These are phyloP conservation scores for Pseudogymnoascus sp. DNA, from an alignment of 2,329 filamentous ascomycete species.

Conservation along the genomic window DNA sequence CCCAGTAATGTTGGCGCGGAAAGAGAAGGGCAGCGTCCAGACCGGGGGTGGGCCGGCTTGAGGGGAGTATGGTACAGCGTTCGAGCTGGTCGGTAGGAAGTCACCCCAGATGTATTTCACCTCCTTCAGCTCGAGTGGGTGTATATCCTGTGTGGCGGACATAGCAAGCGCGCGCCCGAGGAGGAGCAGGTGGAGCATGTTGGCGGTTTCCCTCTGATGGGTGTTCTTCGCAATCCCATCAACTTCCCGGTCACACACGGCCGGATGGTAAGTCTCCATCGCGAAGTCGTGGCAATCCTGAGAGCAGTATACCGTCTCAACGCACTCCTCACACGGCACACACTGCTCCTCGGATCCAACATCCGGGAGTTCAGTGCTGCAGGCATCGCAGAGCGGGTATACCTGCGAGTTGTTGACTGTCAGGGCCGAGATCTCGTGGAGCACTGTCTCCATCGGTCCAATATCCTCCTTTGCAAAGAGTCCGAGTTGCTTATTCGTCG, in stretches of 20 bases:
- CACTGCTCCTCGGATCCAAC: slow-evolving; percentile 40
- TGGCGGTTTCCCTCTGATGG: slow-evolving; percentile 50
- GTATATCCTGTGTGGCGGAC: slow-evolving; percentile 50
- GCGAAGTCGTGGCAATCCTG: slow-evolving; percentile 52
- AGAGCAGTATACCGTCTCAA: slow-evolving; percentile 61
- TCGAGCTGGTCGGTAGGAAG: slow-evolving; percentile 47
- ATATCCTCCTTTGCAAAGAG: slow-evolving; percentile 84
- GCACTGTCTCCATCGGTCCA: slow-evolving; percentile 63
- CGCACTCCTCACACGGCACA: slow-evolving; percentile 53
- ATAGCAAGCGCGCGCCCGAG: slow-evolving; percentile 58
- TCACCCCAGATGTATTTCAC: slow-evolving; percentile 66
- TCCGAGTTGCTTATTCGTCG: slow-evolving; percentile 70
- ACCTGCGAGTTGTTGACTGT: slow-evolving; percentile 85
- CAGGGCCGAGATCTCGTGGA: slow-evolving; percentile 77
- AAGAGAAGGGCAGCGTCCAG: slow-evolving; percentile 71
- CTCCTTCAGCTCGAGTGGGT: slow-evolving; percentile 57
- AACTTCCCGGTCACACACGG: slow-evolving; percentile 59
- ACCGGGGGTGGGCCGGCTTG: slow-evolving; percentile 50
- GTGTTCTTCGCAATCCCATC: slow-evolving; percentile 60
- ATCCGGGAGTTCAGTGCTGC: slow-evolving; percentile 64
- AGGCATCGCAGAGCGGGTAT: slow-evolving; percentile 83
- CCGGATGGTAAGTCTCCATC: slow-evolving; percentile 53
- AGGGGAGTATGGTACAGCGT: slow-evolving; percentile 48
- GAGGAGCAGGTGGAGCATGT: slow-evolving; percentile 56
- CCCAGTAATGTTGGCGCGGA: slow-evolving; percentile 65